phyloP scores from a whole-genome alignment of 2,329 filamentous ascomycete species.

The Byssochlamys sp. region DNA sequence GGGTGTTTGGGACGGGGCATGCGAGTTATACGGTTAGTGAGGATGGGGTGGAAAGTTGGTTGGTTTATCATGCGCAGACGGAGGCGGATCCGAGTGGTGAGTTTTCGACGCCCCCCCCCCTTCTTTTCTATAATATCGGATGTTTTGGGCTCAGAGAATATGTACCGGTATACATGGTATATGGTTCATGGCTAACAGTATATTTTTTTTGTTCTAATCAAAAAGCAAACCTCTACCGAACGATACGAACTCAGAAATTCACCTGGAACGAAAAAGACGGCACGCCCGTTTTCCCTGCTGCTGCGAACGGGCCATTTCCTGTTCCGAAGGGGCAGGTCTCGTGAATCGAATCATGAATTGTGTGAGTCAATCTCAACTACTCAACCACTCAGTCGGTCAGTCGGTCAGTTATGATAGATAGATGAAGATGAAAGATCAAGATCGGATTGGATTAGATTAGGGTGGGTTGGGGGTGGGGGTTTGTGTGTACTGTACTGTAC shows the following conservation, averaged over 20 bases:
- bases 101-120: too few species aligned
- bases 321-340: conserved; percentile 17
- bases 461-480: too few species aligned
- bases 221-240: conserved; percentile 18
- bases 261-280: conserved; percentile 42
- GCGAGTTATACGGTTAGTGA: conserved; percentile 43
- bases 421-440: too few species aligned
- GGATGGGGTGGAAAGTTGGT: conserved; percentile 41
- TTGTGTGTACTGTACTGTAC: too few species aligned
- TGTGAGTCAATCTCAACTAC: too few species aligned
- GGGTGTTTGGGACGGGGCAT: conserved; percentile 42
- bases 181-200: not conserved
- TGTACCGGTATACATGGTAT: too few species aligned
- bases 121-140: not conserved
- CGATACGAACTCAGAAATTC: conserved; percentile 42
- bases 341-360: not conserved
- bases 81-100: conserved; percentile 38
- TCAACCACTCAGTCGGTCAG: too few species aligned
- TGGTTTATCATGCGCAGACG: conserved; percentile 46
- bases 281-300: conserved; percentile 38
- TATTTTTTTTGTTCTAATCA: too few species aligned
- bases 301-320: conserved; percentile 41
- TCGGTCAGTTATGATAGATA: too few species aligned
- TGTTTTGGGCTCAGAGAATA: not conserved
- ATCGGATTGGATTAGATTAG: too few species aligned